Percentiles rank a stretch among this genome's conserved stretches.
Evolutionary conservation across 257 asterid species (phyloP).

Genomic region (Striga asiatica): DNA sequence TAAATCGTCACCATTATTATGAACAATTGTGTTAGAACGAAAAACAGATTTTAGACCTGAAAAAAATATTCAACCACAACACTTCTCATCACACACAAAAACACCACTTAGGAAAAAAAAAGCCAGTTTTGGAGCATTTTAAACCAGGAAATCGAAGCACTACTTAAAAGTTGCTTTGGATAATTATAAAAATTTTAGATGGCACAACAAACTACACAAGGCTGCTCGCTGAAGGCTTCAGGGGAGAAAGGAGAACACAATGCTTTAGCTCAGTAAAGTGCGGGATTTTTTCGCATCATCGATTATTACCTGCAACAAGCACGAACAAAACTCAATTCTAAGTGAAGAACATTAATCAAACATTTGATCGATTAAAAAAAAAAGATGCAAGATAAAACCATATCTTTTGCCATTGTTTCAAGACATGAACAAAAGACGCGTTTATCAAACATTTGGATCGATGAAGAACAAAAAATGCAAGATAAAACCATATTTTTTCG

Average conservation of each 20-base stretch:
- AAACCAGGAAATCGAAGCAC: slow-evolving; percentile 17
- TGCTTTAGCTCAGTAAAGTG: slow-evolving; percentile 8
- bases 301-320: no score
- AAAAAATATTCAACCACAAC: slow-evolving; percentile 2
- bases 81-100: slow-evolving; percentile 17
- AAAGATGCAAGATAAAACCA: no score
- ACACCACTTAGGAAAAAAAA: no score
- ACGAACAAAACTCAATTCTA: no score
- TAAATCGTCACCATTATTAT: background rate
- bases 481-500: background rate
- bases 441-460: no score
- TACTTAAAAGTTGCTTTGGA: slow-evolving; percentile 15
- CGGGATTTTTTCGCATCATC: background rate
- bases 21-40: background rate
- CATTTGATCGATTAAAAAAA: no score
- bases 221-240: background rate
- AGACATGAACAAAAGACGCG: no score
- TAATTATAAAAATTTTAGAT: slow-evolving; percentile 7
- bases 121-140: no score
- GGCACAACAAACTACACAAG: background rate
- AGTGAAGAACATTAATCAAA: no score
- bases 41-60: background rate
- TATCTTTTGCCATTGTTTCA: no score
- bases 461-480: background rate
- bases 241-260: no score